phyloP scores from a whole-genome alignment of 371 early-diverging fungal species.

The Entomophthora muscae region DNA sequence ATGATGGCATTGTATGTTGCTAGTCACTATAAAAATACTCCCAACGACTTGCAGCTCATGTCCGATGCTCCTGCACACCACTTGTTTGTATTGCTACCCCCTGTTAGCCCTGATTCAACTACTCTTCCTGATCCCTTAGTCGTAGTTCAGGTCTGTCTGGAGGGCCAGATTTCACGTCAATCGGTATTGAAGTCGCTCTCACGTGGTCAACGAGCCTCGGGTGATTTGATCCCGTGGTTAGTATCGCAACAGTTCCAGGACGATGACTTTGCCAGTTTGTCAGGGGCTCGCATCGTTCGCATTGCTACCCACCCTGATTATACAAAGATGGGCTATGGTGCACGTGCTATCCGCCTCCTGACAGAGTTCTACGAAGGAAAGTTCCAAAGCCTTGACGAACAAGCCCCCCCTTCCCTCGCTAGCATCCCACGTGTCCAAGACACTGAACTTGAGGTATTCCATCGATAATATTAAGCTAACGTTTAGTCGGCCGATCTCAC shows the following conservation, averaged over 20 bases:
- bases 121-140: constrained; percentile 86
- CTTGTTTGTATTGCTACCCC: constrained; percentile 91
- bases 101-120: constrained; percentile 42
- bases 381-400: constrained; percentile 48
- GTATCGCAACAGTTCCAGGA: constrained; percentile 91
- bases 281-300: constrained; percentile 98
- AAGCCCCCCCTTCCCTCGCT: constrained; percentile 16
- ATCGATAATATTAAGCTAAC: constrained; percentile 21
- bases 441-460: constrained; percentile 36
- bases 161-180: constrained; percentile 85
- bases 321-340: constrained; percentile 95
- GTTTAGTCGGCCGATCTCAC: constrained; percentile 27
- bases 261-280: constrained; percentile 82
- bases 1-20: constrained; percentile 95
- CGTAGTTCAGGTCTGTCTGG: constrained; percentile 84
- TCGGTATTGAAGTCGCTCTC: constrained; percentile 66
- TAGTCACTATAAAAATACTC: constrained; percentile 98
- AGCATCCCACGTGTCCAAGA: constrained; percentile 23
- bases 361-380: constrained; percentile 75
- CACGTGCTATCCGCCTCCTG: constrained; percentile 67
- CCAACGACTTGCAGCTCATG: constrained; percentile 96
- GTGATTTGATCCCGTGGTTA: constrained; percentile 98
- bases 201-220: constrained; percentile 73
- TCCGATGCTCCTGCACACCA: constrained; percentile 98
- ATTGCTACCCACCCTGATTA: constrained; percentile 98